Percentiles rank a stretch among this genome's conserved stretches.
phyloP scores from a whole-genome alignment of 768 basidiomycete species.

The Hemileccinum rubropunctum region DNA sequence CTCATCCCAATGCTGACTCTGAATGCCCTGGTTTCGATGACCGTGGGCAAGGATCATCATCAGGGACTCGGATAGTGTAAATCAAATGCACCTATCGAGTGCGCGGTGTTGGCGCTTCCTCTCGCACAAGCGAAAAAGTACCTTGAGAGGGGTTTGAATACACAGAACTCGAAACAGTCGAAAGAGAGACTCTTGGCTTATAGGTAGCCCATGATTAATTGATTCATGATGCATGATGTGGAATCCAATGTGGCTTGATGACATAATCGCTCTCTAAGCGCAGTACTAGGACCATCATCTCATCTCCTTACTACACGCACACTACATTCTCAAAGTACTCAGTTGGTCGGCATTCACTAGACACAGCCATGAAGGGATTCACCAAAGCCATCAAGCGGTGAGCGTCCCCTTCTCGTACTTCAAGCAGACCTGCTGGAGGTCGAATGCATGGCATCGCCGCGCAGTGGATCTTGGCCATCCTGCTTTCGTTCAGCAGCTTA shows the following conservation, averaged over 20 bases:
- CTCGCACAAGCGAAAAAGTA: no score
- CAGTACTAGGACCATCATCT: background rate
- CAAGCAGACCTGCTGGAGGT: background rate
- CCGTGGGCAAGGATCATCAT: no score
- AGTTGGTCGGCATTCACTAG: background rate
- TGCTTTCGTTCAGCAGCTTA: conserved; percentile 10
- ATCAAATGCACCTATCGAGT: no score
- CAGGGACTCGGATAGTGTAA: no score
- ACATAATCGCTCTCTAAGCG: conserved; percentile 15
- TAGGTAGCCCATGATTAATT: no score
- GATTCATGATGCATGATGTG: no score
- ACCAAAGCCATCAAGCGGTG: conserved; percentile 77
- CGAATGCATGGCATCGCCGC: conserved; percentile 1
- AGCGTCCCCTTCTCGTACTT: conserved; percentile 10
- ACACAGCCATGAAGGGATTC: conserved; percentile 71
- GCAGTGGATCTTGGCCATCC: conserved; percentile 4
- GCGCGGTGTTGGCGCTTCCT: no score
- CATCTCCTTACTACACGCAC: background rate
- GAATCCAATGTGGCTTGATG: conserved; percentile 3
- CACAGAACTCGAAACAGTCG: no score
- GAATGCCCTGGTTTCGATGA: no score
- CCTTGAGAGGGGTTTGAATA: no score
- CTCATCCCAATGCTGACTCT: no score
- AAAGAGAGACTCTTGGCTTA: no score
- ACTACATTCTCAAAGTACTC: background rate